Evolutionary conservation across 192 early-diverging fungal genomes (phyloP).

Genomic region (Borealophlyctis nickersoniae): DNA sequence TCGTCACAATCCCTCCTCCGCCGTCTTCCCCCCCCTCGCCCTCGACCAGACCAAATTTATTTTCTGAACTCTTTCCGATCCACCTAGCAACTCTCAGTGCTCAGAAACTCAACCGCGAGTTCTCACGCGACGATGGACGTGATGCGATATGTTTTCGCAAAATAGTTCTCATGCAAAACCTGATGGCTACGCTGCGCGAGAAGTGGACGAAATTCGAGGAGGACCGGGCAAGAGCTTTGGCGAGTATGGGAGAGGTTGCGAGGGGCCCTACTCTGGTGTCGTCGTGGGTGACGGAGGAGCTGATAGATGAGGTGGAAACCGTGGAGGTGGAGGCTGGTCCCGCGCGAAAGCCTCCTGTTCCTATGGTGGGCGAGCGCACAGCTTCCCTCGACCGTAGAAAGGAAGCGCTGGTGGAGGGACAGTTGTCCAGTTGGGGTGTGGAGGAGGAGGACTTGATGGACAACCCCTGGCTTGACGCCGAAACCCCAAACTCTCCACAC

Average conservation of each 20-base stretch:
- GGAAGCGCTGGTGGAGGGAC: neutral
- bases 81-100: neutral
- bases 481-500: no score
- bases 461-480: no score
- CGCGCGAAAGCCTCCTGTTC: neutral
- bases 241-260: neutral
- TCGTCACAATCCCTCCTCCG: no score
- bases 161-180: neutral
- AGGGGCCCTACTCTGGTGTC: neutral
- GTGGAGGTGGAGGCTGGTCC: neutral
- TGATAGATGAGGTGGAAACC: neutral
- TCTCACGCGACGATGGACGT: neutral
- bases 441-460: no score
- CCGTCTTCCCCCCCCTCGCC: no score
- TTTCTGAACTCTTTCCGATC: neutral
- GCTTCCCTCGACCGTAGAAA: neutral
- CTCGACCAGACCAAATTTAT: no score
- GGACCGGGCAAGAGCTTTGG: neutral
- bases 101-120: neutral
- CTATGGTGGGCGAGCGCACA: neutral
- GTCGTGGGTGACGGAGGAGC: neutral
- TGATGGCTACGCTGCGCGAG: neutral
- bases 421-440: no score
- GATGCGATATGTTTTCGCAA: neutral
- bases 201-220: neutral